These are phyloP conservation scores for Globisporangium spinosum DNA, from an alignment of 352 stramenopile species.

Conservation along the genomic window DNA sequence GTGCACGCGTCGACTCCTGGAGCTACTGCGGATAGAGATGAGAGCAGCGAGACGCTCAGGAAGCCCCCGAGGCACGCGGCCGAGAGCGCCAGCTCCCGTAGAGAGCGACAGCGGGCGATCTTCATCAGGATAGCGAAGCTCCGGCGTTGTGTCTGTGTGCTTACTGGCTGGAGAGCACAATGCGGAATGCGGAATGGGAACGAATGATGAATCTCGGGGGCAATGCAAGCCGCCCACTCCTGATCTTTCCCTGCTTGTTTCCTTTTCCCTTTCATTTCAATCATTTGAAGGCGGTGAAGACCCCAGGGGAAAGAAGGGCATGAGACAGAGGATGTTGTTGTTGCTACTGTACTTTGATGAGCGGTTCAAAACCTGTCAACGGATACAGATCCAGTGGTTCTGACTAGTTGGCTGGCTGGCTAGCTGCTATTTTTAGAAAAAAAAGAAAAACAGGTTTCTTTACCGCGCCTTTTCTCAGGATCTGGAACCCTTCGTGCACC, in stretches of 20 bases:
- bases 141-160: neutral
- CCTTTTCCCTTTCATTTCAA: neutral
- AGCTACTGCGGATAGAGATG: neutral
- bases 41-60: neutral
- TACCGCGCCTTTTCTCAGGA: neutral
- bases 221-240: neutral
- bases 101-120: neutral
- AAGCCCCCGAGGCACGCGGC: neutral
- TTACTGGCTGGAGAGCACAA: slow-evolving; percentile 1
- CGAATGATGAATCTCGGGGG: neutral
- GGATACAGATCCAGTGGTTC: neutral
- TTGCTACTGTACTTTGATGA: neutral
- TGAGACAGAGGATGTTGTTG: slow-evolving; percentile 1
- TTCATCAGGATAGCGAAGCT: neutral
- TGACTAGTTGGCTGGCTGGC: neutral
- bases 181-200: slow-evolving; percentile 3
- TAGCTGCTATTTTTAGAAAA: neutral
- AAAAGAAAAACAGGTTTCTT: neutral
- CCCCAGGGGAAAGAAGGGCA: neutral
- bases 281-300: no score
- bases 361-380: neutral
- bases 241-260: neutral
- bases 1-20: slow-evolving; percentile 53
- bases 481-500: neutral
- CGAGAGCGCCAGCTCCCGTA: neutral